Percentiles rank a stretch among this genome's conserved stretches.
These are phyloP conservation scores for Physaria fendleri DNA, from an alignment of 345 rosid genomes.

Conservation along the genomic window DNA sequence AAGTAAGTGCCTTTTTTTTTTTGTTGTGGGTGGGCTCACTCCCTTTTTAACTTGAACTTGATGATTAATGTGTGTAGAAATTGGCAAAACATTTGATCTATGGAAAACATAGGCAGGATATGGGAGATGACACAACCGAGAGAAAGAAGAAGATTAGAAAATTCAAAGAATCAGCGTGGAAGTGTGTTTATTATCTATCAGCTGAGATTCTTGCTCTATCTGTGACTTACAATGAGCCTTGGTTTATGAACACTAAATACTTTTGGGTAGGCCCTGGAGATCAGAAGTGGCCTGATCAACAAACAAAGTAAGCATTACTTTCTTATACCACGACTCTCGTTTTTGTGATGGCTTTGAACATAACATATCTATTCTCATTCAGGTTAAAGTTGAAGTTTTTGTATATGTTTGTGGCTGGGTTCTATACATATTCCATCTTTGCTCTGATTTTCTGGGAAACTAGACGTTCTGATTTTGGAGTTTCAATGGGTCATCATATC, in stretches of 20 bases:
- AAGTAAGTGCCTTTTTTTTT: background rate
- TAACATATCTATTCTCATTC: conserved; percentile 1
- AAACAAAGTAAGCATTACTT: conserved; percentile 67
- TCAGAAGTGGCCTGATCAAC: conserved; percentile 82
- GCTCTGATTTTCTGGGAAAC: conserved; percentile 90
- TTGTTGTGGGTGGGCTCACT: background rate
- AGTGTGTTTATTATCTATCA: conserved; percentile 68
- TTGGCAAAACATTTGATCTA: conserved; percentile 49
- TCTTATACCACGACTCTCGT: too few relatives aligned
- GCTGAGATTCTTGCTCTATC: conserved; percentile 58
- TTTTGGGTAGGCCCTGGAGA: conserved; percentile 83
- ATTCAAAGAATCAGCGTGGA: conserved; percentile 95
- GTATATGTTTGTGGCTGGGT: conserved; percentile 73
- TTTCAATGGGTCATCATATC: conserved; percentile 75
- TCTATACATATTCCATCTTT: conserved; percentile 66
- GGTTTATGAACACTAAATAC: conserved; percentile 65
- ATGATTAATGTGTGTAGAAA: conserved; percentile 42
- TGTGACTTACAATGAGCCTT: conserved; percentile 69
- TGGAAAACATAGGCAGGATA: conserved; percentile 38
- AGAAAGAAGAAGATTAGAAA: conserved; percentile 53
- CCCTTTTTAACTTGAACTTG: background rate
- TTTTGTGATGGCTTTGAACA: too few relatives aligned
- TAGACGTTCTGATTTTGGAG: conserved; percentile 57
- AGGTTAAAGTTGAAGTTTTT: conserved; percentile 67
- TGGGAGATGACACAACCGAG: conserved; percentile 32